phyloP scores from a whole-genome alignment of 495 filamentous ascomycete genomes.

The Parachaetomium inaequale region DNA sequence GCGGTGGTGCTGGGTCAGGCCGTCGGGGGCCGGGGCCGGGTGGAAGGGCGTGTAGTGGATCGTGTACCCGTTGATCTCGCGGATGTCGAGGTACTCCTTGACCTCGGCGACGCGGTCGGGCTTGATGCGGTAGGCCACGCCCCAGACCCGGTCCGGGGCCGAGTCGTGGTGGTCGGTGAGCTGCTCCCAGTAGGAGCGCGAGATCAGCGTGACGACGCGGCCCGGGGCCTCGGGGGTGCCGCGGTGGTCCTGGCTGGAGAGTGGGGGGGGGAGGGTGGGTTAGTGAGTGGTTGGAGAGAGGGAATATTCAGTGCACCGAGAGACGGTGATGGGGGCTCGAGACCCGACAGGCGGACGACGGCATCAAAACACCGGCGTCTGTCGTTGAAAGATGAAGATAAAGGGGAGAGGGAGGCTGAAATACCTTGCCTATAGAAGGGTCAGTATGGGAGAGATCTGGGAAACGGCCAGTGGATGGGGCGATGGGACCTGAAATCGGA shows the following conservation, averaged over 20 bases:
- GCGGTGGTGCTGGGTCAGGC: conserved; percentile 3
- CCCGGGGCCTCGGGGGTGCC: conserved; percentile 85
- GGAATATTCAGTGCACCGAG: not conserved
- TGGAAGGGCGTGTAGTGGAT: conserved; percentile 85
- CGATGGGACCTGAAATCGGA: conserved; percentile 5
- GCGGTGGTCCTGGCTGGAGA: conserved; percentile 82
- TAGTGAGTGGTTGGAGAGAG: not conserved
- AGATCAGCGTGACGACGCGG: conserved; percentile 89
- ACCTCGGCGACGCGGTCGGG: conserved; percentile 71
- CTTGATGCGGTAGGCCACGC: conserved; percentile 87
- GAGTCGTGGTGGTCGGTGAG: conserved; percentile 65
- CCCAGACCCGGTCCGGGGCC: conserved; percentile 71
- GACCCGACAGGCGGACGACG: not conserved
- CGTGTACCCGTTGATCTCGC: conserved; percentile 94
- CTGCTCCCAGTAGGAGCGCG: conserved; percentile 72
- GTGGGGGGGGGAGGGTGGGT: not conserved
- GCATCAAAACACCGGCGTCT: not conserved
- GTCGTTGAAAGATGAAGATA: not conserved
- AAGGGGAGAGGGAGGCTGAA: not conserved
- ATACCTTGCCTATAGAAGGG: conserved; percentile 54
- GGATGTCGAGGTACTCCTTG: conserved; percentile 82
- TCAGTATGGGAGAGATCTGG: conserved; percentile 23
- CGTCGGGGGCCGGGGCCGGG: conserved; percentile 44
- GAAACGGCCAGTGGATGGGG: conserved; percentile 1
- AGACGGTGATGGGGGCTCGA: not conserved